Evolutionary conservation across 1,139 yeast species (phyloP), one percentile per base, ranked within the genome.

Genomic region (Candida tetrigidarum): DNA sequence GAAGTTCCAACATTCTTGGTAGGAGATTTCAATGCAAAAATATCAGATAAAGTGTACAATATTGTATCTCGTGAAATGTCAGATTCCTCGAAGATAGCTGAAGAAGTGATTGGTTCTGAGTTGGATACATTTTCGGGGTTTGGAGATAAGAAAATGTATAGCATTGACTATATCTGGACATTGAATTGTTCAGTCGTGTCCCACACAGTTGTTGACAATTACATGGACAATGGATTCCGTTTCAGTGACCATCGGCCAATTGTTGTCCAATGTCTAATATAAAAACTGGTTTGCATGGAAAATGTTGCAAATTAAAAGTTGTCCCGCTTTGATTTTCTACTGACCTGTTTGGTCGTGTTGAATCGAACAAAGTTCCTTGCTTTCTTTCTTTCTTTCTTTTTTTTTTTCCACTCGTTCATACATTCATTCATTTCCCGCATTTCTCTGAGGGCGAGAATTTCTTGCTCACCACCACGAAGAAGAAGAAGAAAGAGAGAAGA

Each of bases 201-300:
- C 9, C 45, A 72, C 55, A 71, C 70, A 32, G 69, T 71, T 38
- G 61, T 69, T 35, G 69, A 69, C 25, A 59, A 59, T 39, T 49
- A 42, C 43, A 47, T 64, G 14, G 53, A 60, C 42, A 48, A 57
- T 22, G 60, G 56, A 1, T 57, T 52, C 27, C 66, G 66, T 48
- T 60, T 69, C 27, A 69, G 76, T 40, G 81, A 76, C 54, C 81
- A 76, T 51, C 59, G 80, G 48, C 78, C 80, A 0, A 63, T 74
- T 12, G 58, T 63, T 22, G 61, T 66, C 8, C 69, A 70, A 39
- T 54, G 58, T 19, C 18, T 38, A 12, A 28, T 22, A 20, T 38
- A 19, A 27, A 38, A 20, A n/a, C n/a, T n/a, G n/a, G n/a, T n/a
- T n/a, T n/a, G n/a, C n/a, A n/a, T n/a, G n/a, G n/a, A n/a, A n/a